Evolutionary conservation across 1,284 basidiomycete genomes (phyloP).

Genomic region (Heliocybe sulcata): DNA sequence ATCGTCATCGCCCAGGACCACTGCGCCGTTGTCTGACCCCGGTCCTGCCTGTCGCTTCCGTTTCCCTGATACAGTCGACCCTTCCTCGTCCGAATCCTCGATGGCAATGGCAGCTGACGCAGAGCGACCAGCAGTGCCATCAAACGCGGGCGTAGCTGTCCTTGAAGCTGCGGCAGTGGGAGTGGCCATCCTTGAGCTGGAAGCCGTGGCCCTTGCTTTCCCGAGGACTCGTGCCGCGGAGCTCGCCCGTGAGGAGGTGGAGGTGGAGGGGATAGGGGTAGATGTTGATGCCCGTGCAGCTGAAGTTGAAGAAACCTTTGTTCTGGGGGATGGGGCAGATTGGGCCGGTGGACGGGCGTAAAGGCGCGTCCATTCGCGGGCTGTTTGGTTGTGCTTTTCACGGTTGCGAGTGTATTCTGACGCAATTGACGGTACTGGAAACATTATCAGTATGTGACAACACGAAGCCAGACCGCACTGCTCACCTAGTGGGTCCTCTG

Average conservation of each 20-base stretch:
- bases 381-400: conserved; percentile 54
- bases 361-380: conserved; percentile 54
- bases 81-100: neutral
- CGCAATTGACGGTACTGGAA: conserved; percentile 64
- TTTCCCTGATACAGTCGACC: neutral
- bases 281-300: neutral
- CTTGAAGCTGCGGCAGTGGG: neutral
- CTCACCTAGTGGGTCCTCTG: conserved; percentile 68
- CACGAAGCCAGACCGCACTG: neutral
- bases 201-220: neutral
- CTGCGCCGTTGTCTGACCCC: neutral
- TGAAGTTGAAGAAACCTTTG: neutral
- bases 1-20: neutral
- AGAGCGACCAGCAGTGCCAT: neutral
- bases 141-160: neutral
- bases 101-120: conserved; percentile 1
- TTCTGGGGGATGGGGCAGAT: neutral
- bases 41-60: neutral
- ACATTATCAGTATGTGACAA: neutral
- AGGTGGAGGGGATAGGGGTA: neutral
- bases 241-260: neutral
- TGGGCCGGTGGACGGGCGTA: conserved; percentile 32
- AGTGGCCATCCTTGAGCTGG: too few species aligned
- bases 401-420: conserved; percentile 61
- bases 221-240: neutral